Conservation (phyloP, 2,329 filamentous ascomycete genomes). For the Penicillium sp. region DNA sequence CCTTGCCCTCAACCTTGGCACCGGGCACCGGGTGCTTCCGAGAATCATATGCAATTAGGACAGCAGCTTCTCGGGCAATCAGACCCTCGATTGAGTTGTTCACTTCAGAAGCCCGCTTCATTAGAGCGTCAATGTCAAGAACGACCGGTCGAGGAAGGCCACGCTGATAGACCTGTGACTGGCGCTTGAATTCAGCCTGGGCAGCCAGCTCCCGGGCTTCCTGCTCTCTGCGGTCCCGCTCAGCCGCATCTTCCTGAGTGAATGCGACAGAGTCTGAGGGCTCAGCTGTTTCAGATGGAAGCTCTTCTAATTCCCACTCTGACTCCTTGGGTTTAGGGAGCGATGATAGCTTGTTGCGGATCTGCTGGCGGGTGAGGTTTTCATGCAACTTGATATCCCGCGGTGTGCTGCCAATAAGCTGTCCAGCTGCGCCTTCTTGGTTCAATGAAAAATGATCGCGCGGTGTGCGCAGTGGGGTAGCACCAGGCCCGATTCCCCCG, state of each 20-base stretch:
- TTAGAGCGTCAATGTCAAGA: constrained; percentile 69
- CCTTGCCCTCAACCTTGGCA: constrained; percentile 62
- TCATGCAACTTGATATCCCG: constrained; percentile 73
- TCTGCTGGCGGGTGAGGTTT: constrained; percentile 64
- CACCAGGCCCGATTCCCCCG: constrained; percentile 64
- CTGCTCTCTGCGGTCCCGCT: constrained; percentile 71
- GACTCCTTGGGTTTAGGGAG: constrained; percentile 90
- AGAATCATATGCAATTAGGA: constrained; percentile 81
- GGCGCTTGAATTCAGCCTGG: constrained; percentile 71
- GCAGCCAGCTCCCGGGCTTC: constrained; percentile 63
- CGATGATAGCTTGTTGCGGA: constrained; percentile 66
- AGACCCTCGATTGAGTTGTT: constrained; percentile 65
- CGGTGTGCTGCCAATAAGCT: constrained; percentile 72
- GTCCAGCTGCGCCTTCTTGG: constrained; percentile 63
- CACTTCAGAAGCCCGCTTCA: constrained; percentile 62
- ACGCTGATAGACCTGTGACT: constrained; percentile 89
- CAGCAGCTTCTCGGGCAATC: constrained; percentile 74
- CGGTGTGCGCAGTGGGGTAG: constrained; percentile 84
- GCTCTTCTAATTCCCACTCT: constrained; percentile 84
- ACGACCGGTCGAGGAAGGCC: constrained; percentile 73
- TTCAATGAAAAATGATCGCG: constrained; percentile 87
- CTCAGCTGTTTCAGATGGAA: constrained; percentile 79
- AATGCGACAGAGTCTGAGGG: constrained; percentile 50
- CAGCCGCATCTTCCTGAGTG: constrained; percentile 67
- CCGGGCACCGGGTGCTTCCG: constrained; percentile 70